Percentiles rank a stretch among this genome's conserved stretches.
phyloP scores from a whole-genome alignment of 306 rosid genomes.

The Acacia acuminata region DNA sequence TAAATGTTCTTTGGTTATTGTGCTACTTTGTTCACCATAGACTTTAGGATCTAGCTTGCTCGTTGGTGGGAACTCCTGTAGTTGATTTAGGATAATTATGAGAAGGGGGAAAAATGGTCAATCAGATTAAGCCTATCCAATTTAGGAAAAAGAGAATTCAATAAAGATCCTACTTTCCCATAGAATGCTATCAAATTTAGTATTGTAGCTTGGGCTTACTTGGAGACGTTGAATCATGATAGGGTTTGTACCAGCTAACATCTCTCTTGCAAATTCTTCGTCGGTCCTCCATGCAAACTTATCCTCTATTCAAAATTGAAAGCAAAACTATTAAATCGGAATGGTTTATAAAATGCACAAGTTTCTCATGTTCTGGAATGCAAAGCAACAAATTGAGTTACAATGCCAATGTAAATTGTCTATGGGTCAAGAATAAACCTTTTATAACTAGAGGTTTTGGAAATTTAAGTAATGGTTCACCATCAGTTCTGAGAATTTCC shows the following conservation, averaged over 20 bases:
- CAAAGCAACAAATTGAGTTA: conserved; percentile 22
- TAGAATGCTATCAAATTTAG: background rate
- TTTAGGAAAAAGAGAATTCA: conserved; percentile 6
- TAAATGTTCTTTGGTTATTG: conserved; percentile 53
- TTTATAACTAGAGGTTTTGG: conserved; percentile 74
- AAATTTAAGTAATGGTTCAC: conserved; percentile 61
- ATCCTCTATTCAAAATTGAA: conserved; percentile 53
- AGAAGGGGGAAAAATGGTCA: background rate
- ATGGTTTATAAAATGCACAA: conserved; percentile 18
- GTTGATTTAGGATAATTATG: conserved; percentile 22
- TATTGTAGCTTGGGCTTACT: conserved; percentile 41
- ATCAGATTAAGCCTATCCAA: background rate
- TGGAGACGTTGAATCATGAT: conserved; percentile 55
- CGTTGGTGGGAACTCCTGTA: conserved; percentile 77
- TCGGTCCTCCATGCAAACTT: conserved; percentile 41
- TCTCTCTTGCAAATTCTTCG: conserved; percentile 68
- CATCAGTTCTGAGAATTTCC: conserved; percentile 75
- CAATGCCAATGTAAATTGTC: background rate
- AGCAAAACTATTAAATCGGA: background rate
- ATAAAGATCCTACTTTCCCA: background rate
- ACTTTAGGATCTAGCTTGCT: conserved; percentile 35
- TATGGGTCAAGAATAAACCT: conserved; percentile 45
- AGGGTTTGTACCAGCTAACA: conserved; percentile 87
- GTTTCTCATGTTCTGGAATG: conserved; percentile 13
- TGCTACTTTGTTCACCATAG: conserved; percentile 73